Base-by-base conservation (phyloP, 2,329 filamentous ascomycete genomes). In the Fusarium nelsonii region DNA sequence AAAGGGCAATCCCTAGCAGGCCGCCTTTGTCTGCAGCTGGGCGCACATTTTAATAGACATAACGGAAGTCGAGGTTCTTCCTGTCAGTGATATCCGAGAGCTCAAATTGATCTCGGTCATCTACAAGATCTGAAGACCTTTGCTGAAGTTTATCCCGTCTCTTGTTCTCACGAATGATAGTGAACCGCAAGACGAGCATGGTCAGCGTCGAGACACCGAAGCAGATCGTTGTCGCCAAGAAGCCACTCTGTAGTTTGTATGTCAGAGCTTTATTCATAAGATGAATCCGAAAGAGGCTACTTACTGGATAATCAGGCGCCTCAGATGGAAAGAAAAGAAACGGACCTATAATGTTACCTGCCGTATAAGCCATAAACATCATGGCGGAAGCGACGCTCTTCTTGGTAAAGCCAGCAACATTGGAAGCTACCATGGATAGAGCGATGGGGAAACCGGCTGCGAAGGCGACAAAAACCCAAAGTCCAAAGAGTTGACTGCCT, bases 331-430 rank as follows among this genome's bases (percentile, higher is more conserved):
- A 73, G 43, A 73, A 73, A 0, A 73, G 41, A n/a, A 73, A 73
- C 8, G 71, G 71, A 0, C 70, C 71, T 7, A 72, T 65, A 2
- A 73, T 73, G 4, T 73, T 73, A 0, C 70, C 70, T 4, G 41
- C 34, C 0, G 70, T 71, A 12, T 73, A 73, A 3, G 69, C 61
- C 56, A 72, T 69, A 3, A 73, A 72, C 71, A 73, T 69, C 71
- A 73, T 73, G 1, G 71, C 69, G 0, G 68, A 58, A 1, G 71
- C 68, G 3, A 72, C 63, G 18, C 63, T 70, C 54, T 73, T 73
- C 46, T 73, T 73, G 0, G 71, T 73, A 18, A 72, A 73, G 0
- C 71, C 71, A 7, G 69, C 71, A 1, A 73, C 63, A 1, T 73
- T 73, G 7, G 71, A 73, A 5, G 71, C 68, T 3, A 73, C 28